These are phyloP conservation scores for Beauveria brongniartii DNA, from an alignment of 2,329 filamentous ascomycete genomes.

Conservation along the genomic window DNA sequence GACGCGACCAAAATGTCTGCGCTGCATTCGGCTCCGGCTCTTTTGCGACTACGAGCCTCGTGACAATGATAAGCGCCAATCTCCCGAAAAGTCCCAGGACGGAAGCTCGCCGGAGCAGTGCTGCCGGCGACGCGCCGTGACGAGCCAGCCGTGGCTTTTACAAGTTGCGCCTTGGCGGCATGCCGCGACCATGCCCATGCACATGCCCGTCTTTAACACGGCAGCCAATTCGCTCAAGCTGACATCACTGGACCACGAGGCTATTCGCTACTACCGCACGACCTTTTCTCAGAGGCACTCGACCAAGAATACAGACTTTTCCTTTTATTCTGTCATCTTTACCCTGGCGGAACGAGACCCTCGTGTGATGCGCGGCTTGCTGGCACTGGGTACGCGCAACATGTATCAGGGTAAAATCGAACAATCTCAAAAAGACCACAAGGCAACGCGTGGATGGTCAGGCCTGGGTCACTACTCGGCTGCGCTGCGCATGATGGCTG, in stretches of 20 bases:
- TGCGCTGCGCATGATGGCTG: slow-evolving; percentile 25
- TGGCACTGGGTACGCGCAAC: slow-evolving; percentile 26
- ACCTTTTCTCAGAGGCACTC: slow-evolving; percentile 27
- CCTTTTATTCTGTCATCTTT: slow-evolving; percentile 28
- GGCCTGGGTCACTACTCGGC: slow-evolving; percentile 24
- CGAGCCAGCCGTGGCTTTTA: slow-evolving; percentile 1
- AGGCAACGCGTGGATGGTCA: slow-evolving; percentile 10
- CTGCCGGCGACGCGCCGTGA: background rate
- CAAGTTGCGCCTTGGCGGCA: background rate
- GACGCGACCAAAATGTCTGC: slow-evolving; percentile 19
- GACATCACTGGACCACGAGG: slow-evolving; percentile 24
- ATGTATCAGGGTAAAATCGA: slow-evolving; percentile 21
- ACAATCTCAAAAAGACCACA: slow-evolving; percentile 2
- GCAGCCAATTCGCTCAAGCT: slow-evolving; percentile 20
- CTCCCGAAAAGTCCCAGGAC: background rate
- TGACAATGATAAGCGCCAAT: background rate
- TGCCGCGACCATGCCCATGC: background rate
- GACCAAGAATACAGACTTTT: slow-evolving; percentile 28
- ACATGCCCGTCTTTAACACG: slow-evolving; percentile 12
- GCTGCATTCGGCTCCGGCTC: slow-evolving; percentile 20
- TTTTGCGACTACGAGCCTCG: slow-evolving; percentile 23
- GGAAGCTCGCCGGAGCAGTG: background rate
- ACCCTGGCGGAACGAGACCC: slow-evolving; percentile 23
- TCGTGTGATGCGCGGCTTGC: slow-evolving; percentile 29
- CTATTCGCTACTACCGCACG: slow-evolving; percentile 28